Percentiles rank a stretch among this genome's conserved stretches.
Evolutionary conservation across 2,329 filamentous ascomycete species (phyloP).

Genomic region (Arthroderma sp.): DNA sequence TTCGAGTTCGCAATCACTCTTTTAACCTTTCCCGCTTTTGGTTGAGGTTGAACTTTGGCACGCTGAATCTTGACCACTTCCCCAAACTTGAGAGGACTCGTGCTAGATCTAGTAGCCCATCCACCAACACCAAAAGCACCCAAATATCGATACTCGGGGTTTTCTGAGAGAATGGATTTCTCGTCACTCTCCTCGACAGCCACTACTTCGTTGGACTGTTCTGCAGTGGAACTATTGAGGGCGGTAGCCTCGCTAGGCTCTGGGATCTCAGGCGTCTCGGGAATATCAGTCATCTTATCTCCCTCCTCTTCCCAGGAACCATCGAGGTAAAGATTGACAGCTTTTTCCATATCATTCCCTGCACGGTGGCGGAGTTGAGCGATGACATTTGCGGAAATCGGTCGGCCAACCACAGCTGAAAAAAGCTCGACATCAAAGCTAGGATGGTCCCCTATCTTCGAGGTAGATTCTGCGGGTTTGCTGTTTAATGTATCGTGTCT

Average conservation of each 20-base stretch:
- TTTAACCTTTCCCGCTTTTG: slow-evolving; percentile 35
- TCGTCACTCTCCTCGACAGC: background rate
- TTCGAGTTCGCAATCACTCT: slow-evolving; percentile 49
- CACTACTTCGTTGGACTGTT: background rate
- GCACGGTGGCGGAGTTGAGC: slow-evolving; percentile 39
- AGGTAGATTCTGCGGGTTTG: background rate
- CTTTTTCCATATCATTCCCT: slow-evolving; percentile 45
- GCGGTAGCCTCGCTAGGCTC: background rate
- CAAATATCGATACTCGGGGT: slow-evolving; percentile 58
- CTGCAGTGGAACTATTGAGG: background rate
- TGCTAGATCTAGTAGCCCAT: slow-evolving; percentile 81
- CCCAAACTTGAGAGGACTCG: slow-evolving; percentile 61
- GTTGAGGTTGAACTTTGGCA: slow-evolving; percentile 56
- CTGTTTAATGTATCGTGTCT: background rate
- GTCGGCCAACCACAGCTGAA: slow-evolving; percentile 45
- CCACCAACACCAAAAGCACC: slow-evolving; percentile 84
- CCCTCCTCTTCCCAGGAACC: slow-evolving; percentile 45
- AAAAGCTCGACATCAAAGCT: slow-evolving; percentile 47
- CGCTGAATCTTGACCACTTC: slow-evolving; percentile 80
- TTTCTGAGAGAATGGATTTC: slow-evolving; percentile 12
- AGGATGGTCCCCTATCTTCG: background rate
- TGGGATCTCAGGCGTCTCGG: background rate
- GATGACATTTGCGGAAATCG: slow-evolving; percentile 36
- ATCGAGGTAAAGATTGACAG: slow-evolving; percentile 54
- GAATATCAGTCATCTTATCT: background rate